Evolutionary conservation across 2,329 filamentous ascomycete species (phyloP), one percentile per base, ranked within the genome.

Genomic region (Aspergillus chevalieri): DNA sequence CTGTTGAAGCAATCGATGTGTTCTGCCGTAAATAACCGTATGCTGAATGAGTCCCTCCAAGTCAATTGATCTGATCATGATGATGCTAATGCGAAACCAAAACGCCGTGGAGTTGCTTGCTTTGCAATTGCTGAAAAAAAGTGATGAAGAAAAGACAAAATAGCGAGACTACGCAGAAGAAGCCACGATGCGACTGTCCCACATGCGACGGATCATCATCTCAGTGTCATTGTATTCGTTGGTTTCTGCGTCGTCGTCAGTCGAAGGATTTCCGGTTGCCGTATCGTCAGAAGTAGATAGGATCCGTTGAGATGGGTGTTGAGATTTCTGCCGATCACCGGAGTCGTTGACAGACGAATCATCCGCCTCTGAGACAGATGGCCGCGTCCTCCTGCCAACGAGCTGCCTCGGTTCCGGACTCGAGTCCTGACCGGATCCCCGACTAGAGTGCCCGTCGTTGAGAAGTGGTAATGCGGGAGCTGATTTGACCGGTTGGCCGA

Each of bases 171-270:
- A 70, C 28, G 65, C 65, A 21, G 62, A 64, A 14, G 60, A 62
- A 15, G 69, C 65, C 4, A 72, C 67, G 47, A 72, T 69, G 43
- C 70, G 67, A 48, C 67, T 72, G 43, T 73, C 68, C 70, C 70
- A 73, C 58, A 73, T 69, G 43, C 70, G 67, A 39, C 69, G 67
- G 47, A 73, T 62, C 59, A 73, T 65, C 58, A 73, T 60, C 30
- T 69, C 69, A 4, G 58, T 52, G 47, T 70, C 68, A 46, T 55
- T 64, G 15, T 57, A 57, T 34, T 63, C 62, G 24, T 52, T 56
- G 7, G 54, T 59, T 15, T 62, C 58, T 10, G 54, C 47, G 2
- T 61, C 57, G 12, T 63, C 58, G 14, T 59, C 58, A 24, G 51
- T 49, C 6, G 50, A 51, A 15, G 52, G 48, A 44, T 50, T 43